Percentiles rank a stretch among this genome's conserved stretches.
These are phyloP conservation scores for Tinospora cordifolia DNA, from an alignment of 164 flowering plant genomes.

Conservation along the genomic window DNA sequence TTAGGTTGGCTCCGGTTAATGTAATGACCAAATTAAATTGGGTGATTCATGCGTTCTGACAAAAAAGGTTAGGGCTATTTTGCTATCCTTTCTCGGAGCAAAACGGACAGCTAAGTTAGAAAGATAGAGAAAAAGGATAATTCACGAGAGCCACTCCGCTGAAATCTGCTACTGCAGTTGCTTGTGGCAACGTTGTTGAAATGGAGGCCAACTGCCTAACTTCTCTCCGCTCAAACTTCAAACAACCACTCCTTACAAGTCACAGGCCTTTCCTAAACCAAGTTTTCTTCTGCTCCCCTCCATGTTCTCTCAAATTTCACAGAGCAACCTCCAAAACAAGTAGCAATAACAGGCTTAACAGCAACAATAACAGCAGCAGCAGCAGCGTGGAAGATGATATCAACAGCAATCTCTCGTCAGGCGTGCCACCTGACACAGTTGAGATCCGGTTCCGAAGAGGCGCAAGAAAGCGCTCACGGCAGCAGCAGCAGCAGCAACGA, in stretches of 20 bases:
- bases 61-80: no score
- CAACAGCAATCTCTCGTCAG: background rate
- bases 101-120: background rate
- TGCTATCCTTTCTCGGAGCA: no score
- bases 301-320: background rate
- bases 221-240: background rate
- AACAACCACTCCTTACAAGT: conserved; percentile 2
- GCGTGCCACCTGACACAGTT: conserved; percentile 25
- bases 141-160: conserved; percentile 10
- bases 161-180: background rate
- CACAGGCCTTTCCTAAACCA: background rate
- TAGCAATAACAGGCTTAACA: conserved; percentile 9
- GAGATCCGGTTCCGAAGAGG: conserved; percentile 39
- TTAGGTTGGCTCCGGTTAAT: no score
- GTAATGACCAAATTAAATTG: no score
- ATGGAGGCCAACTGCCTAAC: conserved; percentile 18
- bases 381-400: background rate
- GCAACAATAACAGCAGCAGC: background rate
- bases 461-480: conserved; percentile 28
- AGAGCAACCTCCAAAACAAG: conserved; percentile 14
- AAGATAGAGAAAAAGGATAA: background rate
- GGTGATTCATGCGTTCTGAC: no score
- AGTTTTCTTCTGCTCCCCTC: conserved; percentile 1
- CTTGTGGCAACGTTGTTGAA: background rate
- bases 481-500: conserved; percentile 14